Base-by-base conservation (phyloP, 1,284 basidiomycete genomes). In the Leccinum huronense region DNA sequence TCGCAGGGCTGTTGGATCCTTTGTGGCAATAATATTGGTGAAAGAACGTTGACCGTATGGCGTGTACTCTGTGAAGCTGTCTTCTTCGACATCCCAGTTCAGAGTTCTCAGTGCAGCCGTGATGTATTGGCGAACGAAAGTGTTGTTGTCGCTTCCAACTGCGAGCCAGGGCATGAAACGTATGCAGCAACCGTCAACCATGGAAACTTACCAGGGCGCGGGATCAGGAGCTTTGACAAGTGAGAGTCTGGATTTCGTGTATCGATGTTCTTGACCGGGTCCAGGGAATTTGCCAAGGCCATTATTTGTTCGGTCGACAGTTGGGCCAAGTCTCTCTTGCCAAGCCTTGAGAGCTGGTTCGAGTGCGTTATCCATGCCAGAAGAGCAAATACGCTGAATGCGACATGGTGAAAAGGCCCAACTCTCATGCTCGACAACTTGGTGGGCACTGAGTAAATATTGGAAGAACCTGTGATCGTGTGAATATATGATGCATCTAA, bases 21-120 rank as follows among this genome's bases (percentile, higher is more conserved):
- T 97, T 14, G 97, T 99, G 48, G 95, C 94, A 68, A 99, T 88
- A 58, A 98, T 82, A 79, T 99, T 99, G 27, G 88, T 91, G 77
- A 99, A 97, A 38, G 81, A 80, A 68, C 88, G 91, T 54, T 76
- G 72, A 7, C 97, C 97, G 67, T 91, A 85, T 0, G 97, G 97
- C 1, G 97, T 99, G n/a, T 78, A 74, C 59, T 82, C 87, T 3
- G 81, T 85, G 78, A 97, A 98, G 33, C 81, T 78, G 71, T 96
- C 93, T 73, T 89, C 85, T 73, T 95, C 92, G 54, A 95, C 80
- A 67, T 94, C 84, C 94, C 94, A 97, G n/a, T 90, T 83, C 51
- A 95, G 80, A 19, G 80, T 80, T 70, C 83, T 83, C 71, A 97
- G 80, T 0, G 86, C 86, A 14, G 84, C 80, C 14, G 86, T 81